Evolutionary conservation across 768 basidiomycete species (phyloP).

Genomic region (Cytidiella melzeri): DNA sequence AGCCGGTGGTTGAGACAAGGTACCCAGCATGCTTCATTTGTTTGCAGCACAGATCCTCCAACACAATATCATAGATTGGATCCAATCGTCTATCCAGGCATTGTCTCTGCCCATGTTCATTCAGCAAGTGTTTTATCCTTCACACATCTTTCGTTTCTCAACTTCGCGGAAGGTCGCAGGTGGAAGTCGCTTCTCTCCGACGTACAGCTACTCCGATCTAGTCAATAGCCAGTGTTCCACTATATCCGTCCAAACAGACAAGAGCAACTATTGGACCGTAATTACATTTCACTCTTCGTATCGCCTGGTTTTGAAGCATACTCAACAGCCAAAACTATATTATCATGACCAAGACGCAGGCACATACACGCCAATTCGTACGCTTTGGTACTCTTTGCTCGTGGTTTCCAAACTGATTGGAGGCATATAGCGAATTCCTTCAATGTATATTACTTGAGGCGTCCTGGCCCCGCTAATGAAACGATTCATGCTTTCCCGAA

Average conservation of each 20-base stretch:
- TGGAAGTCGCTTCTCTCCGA: conserved; percentile 6
- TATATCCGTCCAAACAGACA: conserved; percentile 9
- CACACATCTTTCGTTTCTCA: neutral
- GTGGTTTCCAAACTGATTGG: conserved; percentile 1
- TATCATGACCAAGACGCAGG: conserved; percentile 12
- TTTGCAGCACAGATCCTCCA: too few relatives aligned
- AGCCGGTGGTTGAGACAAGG: conserved; percentile 1
- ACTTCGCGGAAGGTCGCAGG: conserved; percentile 5
- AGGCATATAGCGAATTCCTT: conserved; percentile 11
- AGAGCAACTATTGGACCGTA: conserved; percentile 22
- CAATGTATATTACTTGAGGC: conserved; percentile 20
- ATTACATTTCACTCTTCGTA: too few relatives aligned
- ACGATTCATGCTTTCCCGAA: conserved; percentile 14
- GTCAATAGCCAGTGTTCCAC: conserved; percentile 4
- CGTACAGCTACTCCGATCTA: conserved; percentile 3
- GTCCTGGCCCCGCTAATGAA: conserved; percentile 11
- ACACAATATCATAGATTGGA: neutral
- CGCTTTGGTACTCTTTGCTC: neutral
- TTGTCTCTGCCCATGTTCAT: neutral
- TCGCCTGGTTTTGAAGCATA: too few relatives aligned
- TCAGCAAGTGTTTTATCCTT: neutral
- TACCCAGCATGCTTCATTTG: neutral
- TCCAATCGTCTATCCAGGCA: conserved; percentile 6
- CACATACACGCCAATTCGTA: conserved; percentile 14
- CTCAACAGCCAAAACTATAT: conserved; percentile 15